Evolutionary conservation across 176 grass and related monocot species (phyloP), one percentile per base, ranked within the genome.

Genomic region (Guadua angustifolia): DNA sequence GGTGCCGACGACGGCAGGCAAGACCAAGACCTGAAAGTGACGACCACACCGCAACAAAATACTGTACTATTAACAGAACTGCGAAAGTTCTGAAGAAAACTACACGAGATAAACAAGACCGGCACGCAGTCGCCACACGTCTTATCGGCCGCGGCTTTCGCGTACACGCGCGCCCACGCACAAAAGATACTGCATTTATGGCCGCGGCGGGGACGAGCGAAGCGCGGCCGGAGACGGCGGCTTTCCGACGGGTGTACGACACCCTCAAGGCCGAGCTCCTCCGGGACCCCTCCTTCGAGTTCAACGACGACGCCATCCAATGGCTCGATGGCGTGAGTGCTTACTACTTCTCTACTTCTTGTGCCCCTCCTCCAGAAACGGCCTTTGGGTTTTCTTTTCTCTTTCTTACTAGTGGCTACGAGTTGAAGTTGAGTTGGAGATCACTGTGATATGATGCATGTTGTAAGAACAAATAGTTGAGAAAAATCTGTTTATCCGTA

Each of bases 231-330:
- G 75, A 4, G 67, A 3, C 55, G 38, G 8, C 84, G 84, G 61
- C 69, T 17, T 81, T 87, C 85, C 78, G 69, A 61, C 78, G 78
- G 47, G 69, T 81, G 38, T 81, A 87, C 61, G 69, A 21, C 8
- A 80, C 78, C 38, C 60, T 87, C 49, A 81, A 81, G 70, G 69
- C 46, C 38, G 78, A 81, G 70, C 85, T 87, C 16, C 70, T 87
- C 38, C 70, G 5, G 24, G 78, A 81, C 70, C 60, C 60, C 47
- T 26, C 59, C 59, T 66, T 81, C 60, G 61, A 81, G 36, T 87
- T 75, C 85, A 47, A 81, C 85, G 78, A 87, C 9, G 85, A 81
- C 46, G 77, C 78, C 70, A 11, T 81, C 49, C 78, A 35, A 19
- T 87, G 78, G 78, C 49, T 87, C 78, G 60, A 56, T n/a, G n/a